Conservation (phyloP, 805 yeast species). For the Cyberlindnera misumaiensis region DNA sequence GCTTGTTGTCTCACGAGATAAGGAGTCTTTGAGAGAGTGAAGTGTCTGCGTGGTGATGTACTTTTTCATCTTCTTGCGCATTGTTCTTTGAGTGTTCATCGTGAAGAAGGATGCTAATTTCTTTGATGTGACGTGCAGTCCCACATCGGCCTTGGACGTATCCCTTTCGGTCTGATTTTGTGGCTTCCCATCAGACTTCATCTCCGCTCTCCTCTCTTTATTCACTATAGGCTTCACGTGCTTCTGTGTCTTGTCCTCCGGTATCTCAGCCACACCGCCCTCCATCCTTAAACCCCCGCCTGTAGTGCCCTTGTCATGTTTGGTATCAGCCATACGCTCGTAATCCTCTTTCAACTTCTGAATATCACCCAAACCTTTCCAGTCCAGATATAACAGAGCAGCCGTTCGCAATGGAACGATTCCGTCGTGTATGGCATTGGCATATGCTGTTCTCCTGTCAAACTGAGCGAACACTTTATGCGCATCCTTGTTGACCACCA, state of each 20-base stretch:
- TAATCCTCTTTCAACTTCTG: slow-evolving; percentile 21
- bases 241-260: slow-evolving; percentile 4
- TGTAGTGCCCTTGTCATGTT: neutral
- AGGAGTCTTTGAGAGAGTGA: neutral
- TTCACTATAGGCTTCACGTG: neutral
- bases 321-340: slow-evolving; percentile 8
- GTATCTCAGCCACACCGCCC: slow-evolving; percentile 14
- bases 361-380: slow-evolving; percentile 62
- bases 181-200: neutral
- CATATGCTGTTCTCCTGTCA: slow-evolving; percentile 71
- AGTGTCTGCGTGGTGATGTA: slow-evolving; percentile 20
- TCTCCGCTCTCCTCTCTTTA: neutral
- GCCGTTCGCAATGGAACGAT: slow-evolving; percentile 92
- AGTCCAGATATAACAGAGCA: slow-evolving; percentile 77
- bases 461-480: slow-evolving; percentile 57
- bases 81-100: slow-evolving; percentile 2
- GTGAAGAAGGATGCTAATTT: slow-evolving; percentile 4
- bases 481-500: slow-evolving; percentile 67
- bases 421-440: slow-evolving; percentile 89
- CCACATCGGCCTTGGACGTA: neutral
- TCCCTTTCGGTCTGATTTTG: neutral
- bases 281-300: slow-evolving; percentile 17
- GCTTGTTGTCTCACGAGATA: neutral
- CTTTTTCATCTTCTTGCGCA: slow-evolving; percentile 12
- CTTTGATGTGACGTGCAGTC: neutral